Evolutionary conservation across 352 stramenopile genomes (phyloP).

Genomic region (Globisporangium abappressorium): DNA sequence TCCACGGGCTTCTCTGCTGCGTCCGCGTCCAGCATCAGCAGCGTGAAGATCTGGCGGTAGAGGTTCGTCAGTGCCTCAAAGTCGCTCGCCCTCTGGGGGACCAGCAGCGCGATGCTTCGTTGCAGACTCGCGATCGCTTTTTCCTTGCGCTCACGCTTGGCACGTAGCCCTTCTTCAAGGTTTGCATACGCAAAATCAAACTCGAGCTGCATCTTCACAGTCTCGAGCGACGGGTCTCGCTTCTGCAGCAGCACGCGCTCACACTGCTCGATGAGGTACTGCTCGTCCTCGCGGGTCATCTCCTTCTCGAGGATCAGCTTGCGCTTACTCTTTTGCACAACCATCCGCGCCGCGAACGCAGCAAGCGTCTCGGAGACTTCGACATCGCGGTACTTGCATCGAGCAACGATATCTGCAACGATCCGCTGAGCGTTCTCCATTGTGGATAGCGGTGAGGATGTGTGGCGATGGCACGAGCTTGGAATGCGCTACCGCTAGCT

Average conservation of each 20-base stretch:
- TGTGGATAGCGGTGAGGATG: not conserved
- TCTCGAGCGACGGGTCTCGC: slow-evolving; percentile 84
- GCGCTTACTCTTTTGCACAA: slow-evolving; percentile 64
- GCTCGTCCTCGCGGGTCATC: slow-evolving; percentile 66
- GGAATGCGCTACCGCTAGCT: not conserved
- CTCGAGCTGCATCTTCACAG: slow-evolving; percentile 95
- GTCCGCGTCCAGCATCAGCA: slow-evolving; percentile 74
- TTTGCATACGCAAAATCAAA: slow-evolving; percentile 92
- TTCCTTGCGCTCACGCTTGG: slow-evolving; percentile 49
- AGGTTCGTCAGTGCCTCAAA: slow-evolving; percentile 90
- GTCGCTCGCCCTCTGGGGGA: slow-evolving; percentile 73
- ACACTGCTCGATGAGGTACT: slow-evolving; percentile 75
- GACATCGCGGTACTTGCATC: slow-evolving; percentile 70
- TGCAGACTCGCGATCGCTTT: slow-evolving; percentile 66
- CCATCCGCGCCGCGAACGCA: slow-evolving; percentile 75
- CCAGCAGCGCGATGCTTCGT: slow-evolving; percentile 70
- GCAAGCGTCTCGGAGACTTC: slow-evolving; percentile 87
- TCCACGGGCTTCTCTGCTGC: slow-evolving; percentile 43
- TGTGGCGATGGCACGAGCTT: too few species aligned
- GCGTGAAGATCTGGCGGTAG: slow-evolving; percentile 89
- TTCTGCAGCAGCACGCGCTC: slow-evolving; percentile 69
- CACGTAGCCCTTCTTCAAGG: slow-evolving; percentile 66
- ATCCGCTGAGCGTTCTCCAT: slow-evolving; percentile 71
- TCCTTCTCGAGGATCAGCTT: slow-evolving; percentile 71
- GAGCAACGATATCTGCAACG: slow-evolving; percentile 67